phyloP scores from a whole-genome alignment of 2,329 filamentous ascomycete species.

The Acephala macrosclerotiorum region DNA sequence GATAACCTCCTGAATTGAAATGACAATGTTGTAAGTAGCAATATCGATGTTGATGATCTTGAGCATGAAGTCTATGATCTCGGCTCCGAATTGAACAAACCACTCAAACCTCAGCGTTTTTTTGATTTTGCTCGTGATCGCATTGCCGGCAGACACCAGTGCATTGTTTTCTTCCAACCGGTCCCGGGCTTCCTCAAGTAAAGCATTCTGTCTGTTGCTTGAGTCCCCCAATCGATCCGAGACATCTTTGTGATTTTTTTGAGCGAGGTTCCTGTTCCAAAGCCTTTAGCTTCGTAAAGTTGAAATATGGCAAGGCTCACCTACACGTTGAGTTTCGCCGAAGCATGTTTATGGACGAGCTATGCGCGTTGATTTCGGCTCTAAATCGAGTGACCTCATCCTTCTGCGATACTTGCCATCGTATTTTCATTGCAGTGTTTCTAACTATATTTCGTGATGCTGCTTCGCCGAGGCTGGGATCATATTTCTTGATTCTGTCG shows the following conservation, averaged over 20 bases:
- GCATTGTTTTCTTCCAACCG: not conserved
- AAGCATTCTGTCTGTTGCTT: not conserved
- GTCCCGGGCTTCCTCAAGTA: not conserved
- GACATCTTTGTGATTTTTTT: not conserved
- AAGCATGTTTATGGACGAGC: constrained; percentile 31
- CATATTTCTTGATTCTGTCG: constrained; percentile 24
- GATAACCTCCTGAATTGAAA: constrained; percentile 18
- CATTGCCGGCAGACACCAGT: not conserved
- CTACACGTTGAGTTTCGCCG: constrained; percentile 27
- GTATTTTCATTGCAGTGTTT: constrained; percentile 27
- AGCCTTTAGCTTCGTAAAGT: not conserved
- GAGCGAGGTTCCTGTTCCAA: constrained; percentile 12
- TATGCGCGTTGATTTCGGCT: constrained; percentile 27
- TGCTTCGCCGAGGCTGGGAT: constrained; percentile 25
- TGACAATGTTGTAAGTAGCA: constrained; percentile 17
- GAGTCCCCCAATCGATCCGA: not conserved
- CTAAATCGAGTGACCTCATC: constrained; percentile 31
- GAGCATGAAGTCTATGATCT: constrained; percentile 20
- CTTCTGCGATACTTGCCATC: constrained; percentile 29
- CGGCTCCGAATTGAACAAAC: not conserved
- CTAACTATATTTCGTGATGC: constrained; percentile 24
- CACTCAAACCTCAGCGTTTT: not conserved
- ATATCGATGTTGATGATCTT: constrained; percentile 21
- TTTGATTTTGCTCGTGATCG: not conserved
- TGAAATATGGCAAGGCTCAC: not conserved